Conservation (phyloP, 768 basidiomycete species). For the Hericium alpestre region DNA sequence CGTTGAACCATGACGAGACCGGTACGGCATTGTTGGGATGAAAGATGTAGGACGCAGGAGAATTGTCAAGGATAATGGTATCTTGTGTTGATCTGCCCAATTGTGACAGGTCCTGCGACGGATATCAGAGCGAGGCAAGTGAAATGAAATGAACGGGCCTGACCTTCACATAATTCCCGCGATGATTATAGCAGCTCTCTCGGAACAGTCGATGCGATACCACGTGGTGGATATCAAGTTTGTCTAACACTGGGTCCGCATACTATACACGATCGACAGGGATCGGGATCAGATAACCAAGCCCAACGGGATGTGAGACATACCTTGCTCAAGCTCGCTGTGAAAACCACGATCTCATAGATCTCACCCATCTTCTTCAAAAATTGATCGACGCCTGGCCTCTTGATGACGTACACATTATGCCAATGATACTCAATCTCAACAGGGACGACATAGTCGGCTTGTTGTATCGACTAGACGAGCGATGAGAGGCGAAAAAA, state of each 20-base stretch:
- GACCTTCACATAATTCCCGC: slow-evolving; percentile 98
- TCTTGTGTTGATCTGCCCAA: slow-evolving; percentile 88
- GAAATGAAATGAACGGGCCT: background rate
- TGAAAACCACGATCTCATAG: slow-evolving; percentile 96
- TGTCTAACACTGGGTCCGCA: slow-evolving; percentile 96
- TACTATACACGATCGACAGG: slow-evolving; percentile 46
- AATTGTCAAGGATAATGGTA: slow-evolving; percentile 97
- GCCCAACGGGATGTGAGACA: slow-evolving; percentile 9
- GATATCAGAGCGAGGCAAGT: background rate
- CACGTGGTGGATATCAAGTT: slow-evolving; percentile 85
- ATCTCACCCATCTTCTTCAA: slow-evolving; percentile 97
- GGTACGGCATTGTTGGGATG: slow-evolving; percentile 99
- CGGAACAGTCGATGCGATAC: slow-evolving; percentile 92
- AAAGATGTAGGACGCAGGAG: slow-evolving; percentile 98
- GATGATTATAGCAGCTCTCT: slow-evolving; percentile 98
- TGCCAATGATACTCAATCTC: slow-evolving; percentile 98
- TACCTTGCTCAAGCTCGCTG: slow-evolving; percentile 95
- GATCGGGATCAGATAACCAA: background rate
- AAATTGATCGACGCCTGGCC: slow-evolving; percentile 96
- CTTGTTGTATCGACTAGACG: slow-evolving; percentile 76
- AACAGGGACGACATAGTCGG: slow-evolving; percentile 97
- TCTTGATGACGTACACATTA: slow-evolving; percentile 98
- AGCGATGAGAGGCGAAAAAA: background rate
- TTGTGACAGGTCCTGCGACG: slow-evolving; percentile 88
- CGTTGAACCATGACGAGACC: slow-evolving; percentile 99